phyloP scores from a whole-genome alignment of 805 yeast genomes.

The Ogataea salicorniae region DNA sequence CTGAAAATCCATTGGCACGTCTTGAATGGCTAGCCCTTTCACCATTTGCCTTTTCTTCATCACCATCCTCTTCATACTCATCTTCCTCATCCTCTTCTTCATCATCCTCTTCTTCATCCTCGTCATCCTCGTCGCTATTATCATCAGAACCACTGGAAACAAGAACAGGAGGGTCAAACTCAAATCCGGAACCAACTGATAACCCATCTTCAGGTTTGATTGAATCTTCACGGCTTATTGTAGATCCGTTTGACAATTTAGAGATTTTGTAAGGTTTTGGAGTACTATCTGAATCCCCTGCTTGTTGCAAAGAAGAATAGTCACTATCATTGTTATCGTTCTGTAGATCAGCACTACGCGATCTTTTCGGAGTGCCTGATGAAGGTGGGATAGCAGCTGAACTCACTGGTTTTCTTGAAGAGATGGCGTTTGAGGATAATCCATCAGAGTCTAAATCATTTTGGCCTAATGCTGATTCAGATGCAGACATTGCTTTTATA shows the following conservation, averaged over 20 bases:
- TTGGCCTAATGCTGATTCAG: background rate
- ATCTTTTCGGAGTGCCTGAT: constrained; percentile 7
- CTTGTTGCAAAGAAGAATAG: background rate
- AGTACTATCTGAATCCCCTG: background rate
- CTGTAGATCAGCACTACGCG: constrained; percentile 7
- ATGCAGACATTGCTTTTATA: background rate
- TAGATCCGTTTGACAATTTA: background rate
- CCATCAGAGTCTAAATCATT: background rate
- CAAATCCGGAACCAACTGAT: constrained; percentile 7
- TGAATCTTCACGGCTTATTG: background rate
- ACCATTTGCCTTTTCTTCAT: background rate
- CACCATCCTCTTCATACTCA: constrained; percentile 4
- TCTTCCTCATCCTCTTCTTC: background rate
- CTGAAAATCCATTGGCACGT: background rate
- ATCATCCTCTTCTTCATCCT: constrained; percentile 3
- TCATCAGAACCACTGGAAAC: background rate
- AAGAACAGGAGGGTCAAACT: background rate
- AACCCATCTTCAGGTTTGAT: constrained; percentile 5
- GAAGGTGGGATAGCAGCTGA: background rate
- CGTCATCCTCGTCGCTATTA: constrained; percentile 1
- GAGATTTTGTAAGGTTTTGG: background rate
- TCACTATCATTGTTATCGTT: too few species aligned
- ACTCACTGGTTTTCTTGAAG: background rate
- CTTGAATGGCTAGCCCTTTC: constrained; percentile 2
- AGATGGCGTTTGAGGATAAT: background rate